Percentiles rank a stretch among this genome's conserved stretches.
Evolutionary conservation across 164 flowering plant genomes (phyloP).

Genomic region (Cinnamomum micranthum): DNA sequence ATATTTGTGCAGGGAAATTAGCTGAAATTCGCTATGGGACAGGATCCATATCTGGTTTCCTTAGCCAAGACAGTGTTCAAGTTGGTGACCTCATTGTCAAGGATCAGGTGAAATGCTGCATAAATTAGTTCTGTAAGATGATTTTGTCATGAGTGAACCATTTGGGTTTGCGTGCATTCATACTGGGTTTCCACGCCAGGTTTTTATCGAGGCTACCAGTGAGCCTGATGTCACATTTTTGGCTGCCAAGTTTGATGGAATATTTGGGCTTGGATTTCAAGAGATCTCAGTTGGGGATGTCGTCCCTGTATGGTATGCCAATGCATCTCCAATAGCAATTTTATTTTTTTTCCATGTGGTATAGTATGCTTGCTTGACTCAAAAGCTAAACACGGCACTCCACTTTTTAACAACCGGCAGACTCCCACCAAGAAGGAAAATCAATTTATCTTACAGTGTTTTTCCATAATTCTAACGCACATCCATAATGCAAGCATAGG

Average conservation of each 20-base stretch:
- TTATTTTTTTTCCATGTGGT: no score
- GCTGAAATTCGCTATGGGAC: slow-evolving; percentile 43
- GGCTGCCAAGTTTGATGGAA: slow-evolving; percentile 85
- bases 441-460: no score
- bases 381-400: no score
- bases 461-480: no score
- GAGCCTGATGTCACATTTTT: slow-evolving; percentile 75
- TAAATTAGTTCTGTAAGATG: background rate
- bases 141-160: no score
- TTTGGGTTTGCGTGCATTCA: background rate
- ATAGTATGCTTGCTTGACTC: no score
- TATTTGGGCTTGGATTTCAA: slow-evolving; percentile 85
- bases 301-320: slow-evolving; percentile 72
- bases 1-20: slow-evolving; percentile 17
- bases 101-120: slow-evolving; percentile 40
- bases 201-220: slow-evolving; percentile 80
- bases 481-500: no score
- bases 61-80: slow-evolving; percentile 46
- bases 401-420: no score
- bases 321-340: no score
- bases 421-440: no score
- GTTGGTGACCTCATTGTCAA: slow-evolving; percentile 42
- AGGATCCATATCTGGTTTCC: slow-evolving; percentile 58
- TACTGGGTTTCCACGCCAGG: slow-evolving; percentile 31
- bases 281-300: slow-evolving; percentile 78